phyloP scores from a whole-genome alignment of 306 rosid genomes.

The Ormosia emarginata region DNA sequence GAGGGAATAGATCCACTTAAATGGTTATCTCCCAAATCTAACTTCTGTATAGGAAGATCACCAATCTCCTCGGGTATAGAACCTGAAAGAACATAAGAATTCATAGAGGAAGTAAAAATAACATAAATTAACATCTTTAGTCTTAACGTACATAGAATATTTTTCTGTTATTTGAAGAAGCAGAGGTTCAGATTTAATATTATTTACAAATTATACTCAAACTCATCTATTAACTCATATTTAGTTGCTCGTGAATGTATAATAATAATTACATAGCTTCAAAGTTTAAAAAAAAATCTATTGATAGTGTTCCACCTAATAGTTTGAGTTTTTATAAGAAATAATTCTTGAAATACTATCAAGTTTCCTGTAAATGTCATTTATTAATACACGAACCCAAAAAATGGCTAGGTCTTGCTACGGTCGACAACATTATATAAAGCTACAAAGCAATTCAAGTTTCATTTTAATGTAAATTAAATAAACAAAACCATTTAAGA shows the following conservation, averaged over 20 bases:
- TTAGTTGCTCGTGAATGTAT: neutral
- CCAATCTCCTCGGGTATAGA: conserved; percentile 27
- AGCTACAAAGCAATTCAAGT: neutral
- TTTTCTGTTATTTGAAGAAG: no score
- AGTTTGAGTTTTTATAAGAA: no score
- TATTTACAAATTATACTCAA: neutral
- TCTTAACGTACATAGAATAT: no score
- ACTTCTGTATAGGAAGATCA: neutral
- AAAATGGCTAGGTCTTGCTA: neutral
- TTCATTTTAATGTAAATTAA: neutral
- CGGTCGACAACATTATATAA: neutral
- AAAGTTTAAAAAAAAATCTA: no score
- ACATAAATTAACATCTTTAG: neutral
- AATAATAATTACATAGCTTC: no score
- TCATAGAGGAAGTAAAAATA: neutral
- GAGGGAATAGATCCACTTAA: conserved; percentile 17
- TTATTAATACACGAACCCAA: neutral
- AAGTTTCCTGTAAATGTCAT: no score
- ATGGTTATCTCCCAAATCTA: neutral
- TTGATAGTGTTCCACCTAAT: no score
- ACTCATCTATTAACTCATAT: neutral
- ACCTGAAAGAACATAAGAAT: conserved; percentile 11
- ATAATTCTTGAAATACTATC: no score
- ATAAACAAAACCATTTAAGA: neutral
- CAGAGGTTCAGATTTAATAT: no score